A percentile compares a stretch with the other conserved stretches of the same genome.
These are phyloP conservation scores for Coemansia sp. DNA, from an alignment of 192 early-diverging fungal species.

Conservation along the genomic window DNA sequence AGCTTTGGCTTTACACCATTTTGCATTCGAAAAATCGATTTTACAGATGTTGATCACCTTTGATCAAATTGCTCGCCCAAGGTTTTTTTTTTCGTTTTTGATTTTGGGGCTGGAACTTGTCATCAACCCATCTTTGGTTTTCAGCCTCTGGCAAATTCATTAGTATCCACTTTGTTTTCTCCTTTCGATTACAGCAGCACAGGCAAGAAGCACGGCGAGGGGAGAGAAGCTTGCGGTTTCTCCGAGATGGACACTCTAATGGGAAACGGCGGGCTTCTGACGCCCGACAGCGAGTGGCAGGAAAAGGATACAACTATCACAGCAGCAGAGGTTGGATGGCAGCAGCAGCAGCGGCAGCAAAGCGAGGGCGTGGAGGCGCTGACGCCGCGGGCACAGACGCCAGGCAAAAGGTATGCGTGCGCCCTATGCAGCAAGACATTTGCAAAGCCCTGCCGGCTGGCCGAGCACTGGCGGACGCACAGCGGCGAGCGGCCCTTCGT, in stretches of 20 bases:
- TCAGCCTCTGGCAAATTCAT: no score
- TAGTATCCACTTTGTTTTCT: no score
- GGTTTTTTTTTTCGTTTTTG: no score
- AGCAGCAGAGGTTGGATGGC: not conserved
- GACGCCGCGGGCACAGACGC: constrained; percentile 1
- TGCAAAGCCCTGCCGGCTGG: constrained; percentile 35
- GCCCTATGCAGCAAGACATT: constrained; percentile 31
- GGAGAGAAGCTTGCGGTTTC: not conserved
- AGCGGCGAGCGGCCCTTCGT: constrained; percentile 76
- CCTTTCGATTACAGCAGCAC: no score
- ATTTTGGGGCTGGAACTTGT: no score
- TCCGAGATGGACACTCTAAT: not conserved
- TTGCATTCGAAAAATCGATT: no score
- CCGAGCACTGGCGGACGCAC: constrained; percentile 69
- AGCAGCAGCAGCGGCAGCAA: not conserved
- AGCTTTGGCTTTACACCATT: no score
- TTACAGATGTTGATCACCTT: no score
- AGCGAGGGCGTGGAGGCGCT: not conserved
- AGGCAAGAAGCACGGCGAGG: not conserved
- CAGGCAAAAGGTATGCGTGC: constrained; percentile 28
- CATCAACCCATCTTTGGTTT: no score
- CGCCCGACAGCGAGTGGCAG: not conserved
- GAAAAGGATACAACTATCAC: not conserved
- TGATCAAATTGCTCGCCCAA: no score
- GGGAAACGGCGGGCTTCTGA: constrained; percentile 6